These are phyloP conservation scores for Ophiocordyceps camponoti-floridani DNA, from an alignment of 2,329 filamentous ascomycete genomes.

Conservation along the genomic window DNA sequence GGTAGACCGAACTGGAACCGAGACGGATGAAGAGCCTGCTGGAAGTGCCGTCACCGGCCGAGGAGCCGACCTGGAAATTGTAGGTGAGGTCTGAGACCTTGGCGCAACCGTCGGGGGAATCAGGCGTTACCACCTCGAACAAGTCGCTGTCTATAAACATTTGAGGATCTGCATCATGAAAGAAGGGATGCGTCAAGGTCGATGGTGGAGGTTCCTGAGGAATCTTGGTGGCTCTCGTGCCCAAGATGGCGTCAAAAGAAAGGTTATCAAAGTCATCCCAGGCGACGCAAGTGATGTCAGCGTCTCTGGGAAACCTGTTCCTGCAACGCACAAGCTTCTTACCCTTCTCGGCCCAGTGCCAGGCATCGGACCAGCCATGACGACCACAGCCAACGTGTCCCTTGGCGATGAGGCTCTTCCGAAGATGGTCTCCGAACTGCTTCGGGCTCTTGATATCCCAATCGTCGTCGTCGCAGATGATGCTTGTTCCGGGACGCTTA, in stretches of 20 bases:
- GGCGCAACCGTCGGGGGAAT: not conserved
- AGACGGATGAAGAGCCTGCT: not conserved
- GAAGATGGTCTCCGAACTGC: not conserved
- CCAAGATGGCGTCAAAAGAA: not conserved
- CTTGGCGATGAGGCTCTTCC: not conserved
- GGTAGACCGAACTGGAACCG: not conserved
- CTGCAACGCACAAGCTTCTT: not conserved
- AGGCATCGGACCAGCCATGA: not conserved
- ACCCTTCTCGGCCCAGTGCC: not conserved
- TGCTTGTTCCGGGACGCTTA: not conserved
- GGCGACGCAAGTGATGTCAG: not conserved
- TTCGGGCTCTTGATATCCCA: not conserved
- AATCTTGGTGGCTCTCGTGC: not conserved
- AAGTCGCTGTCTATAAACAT: not conserved
- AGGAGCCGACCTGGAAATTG: not conserved
- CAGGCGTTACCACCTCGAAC: not conserved
- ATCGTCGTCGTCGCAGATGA: not conserved
- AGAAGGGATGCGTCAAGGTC: not conserved
- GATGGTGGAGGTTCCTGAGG: not conserved
- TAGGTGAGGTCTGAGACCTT: not conserved
- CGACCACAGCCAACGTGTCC: not conserved
- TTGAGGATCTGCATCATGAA: not conserved
- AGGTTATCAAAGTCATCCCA: not conserved
- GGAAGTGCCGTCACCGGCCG: not conserved
- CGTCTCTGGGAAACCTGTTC: not conserved